A percentile compares a stretch with the other conserved stretches of the same genome.
These are phyloP conservation scores for Diaporthe amygdali DNA, from an alignment of 2,329 filamentous ascomycete genomes.

Conservation along the genomic window DNA sequence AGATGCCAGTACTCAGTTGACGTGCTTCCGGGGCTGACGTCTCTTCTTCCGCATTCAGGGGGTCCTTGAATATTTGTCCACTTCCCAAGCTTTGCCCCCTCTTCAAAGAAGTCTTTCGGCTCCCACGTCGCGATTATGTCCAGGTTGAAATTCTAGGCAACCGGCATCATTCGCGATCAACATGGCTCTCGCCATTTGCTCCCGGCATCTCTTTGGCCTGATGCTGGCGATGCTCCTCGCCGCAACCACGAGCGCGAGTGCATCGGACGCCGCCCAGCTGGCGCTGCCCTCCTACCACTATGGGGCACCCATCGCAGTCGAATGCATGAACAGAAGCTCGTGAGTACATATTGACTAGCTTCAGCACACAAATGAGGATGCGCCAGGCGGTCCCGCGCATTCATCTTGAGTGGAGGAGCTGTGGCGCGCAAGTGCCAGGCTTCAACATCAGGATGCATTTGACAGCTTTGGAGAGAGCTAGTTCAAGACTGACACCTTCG, in stretches of 20 bases:
- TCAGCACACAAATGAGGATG: background rate
- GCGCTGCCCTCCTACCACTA: conserved; percentile 67
- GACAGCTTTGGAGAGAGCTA: background rate
- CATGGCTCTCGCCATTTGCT: conserved; percentile 4
- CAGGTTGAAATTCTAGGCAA: background rate
- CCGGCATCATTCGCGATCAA: conserved; percentile 16
- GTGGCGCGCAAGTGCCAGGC: background rate
- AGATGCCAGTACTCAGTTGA: background rate
- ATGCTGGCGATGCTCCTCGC: conserved; percentile 20
- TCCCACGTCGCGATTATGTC: conserved; percentile 16
- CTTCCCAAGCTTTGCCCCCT: conserved; percentile 3
- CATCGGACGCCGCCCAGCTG: conserved; percentile 40
- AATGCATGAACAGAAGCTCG: conserved; percentile 78
- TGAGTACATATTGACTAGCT: conserved; percentile 46
- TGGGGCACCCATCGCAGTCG: conserved; percentile 70
- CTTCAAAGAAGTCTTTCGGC: background rate
- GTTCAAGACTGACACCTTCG: background rate
- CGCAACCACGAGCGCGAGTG: background rate
- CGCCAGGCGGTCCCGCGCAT: background rate
- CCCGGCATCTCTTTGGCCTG: conserved; percentile 11
- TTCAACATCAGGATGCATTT: background rate
- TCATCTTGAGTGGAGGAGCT: background rate
- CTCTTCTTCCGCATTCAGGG: background rate
- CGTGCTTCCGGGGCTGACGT: background rate
- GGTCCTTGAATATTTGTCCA: background rate